Evolutionary conservation across 2,329 filamentous ascomycete genomes (phyloP), one percentile per base, ranked within the genome.

Genomic region (Bipolaris victoriae): DNA sequence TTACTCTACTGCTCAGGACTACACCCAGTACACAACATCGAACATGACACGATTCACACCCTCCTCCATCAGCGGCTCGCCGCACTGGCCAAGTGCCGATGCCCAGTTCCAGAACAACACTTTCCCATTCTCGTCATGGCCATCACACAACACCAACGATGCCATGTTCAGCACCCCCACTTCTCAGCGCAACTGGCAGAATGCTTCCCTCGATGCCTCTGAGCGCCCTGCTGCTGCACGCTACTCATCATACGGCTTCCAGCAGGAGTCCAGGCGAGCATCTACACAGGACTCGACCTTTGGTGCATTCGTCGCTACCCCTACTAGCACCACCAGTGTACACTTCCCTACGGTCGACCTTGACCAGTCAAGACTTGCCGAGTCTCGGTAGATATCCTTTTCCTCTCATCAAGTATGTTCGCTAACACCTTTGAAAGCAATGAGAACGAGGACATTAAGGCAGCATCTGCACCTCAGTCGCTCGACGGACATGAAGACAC

Each of bases 1-100:
- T 68, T 70, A 69, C 65, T 64, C 73, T 63, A 59, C 71, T 62
- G 72, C 66, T 62, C 75, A 77, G 73, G 71, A 74, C 35, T 75
- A 65, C 40, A 56, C 67, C 22, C 70, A 69, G 7, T 74, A 68
- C 57, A 55, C 72, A 6, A 63, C 63, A 20, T 59, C 68, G n/a
- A 71, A 57, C 60, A 57, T 62, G 41, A 54, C 63, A n/a, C 58
- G 64, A 45, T 71, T 66, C 54, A 63, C 66, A 22, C 59, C 66
- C 5, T 55, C 70, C 2, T 62, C 62, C 15, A 56, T 65, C 31
- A 63, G 61, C 46, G 56, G 67, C 49, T 55, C 60, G 10, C 64
- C 63, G 44, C 65, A 64, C 36, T 73, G 72, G 73, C 60, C 52
- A 16, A 60, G 61, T 16, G 50, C 64, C 39, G 69, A 75, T 20